Evolutionary conservation across 331 rosid species (phyloP), one percentile per base, ranked within the genome.

Genomic region (Quercus tomentella): DNA sequence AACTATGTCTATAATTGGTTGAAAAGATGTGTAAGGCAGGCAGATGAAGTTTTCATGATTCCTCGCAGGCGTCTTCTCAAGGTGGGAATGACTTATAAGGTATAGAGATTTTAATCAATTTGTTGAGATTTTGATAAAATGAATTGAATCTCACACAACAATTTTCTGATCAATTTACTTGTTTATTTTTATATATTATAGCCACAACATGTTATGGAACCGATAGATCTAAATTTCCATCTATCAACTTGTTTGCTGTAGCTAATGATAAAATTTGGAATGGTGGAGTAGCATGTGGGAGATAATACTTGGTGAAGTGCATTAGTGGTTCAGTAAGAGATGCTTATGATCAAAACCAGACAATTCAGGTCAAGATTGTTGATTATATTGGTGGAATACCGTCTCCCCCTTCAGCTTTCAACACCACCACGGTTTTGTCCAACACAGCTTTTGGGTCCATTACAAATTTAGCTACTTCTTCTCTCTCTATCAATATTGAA

Each of bases 221-320:
- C 55, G 92, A 91, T 4, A 84, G 83, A 2, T 51, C 80, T 20
- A 80, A 86, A 77, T 89, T 89, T 35, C 92, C 91, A 52, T 70
- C 94, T 20, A 89, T 87, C 73, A 89, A 89, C 45, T 63, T 91
- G 72, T 89, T 91, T 6, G 97, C 81, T 63, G 90, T 90, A 37
- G 92, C 92, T 0, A 90, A 88, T 37, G 97, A 89, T 23, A 92
- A 90, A 68, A 87, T 91, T 55, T 91, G 97, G 97, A 89, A 91
- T 55, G 89, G 88, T 33, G 94, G 94, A 22, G 97, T 92, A 2
- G 85, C 94, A 2, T 91, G 94, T 70, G 94, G 94, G n/a, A 89
- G 97, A 57, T 83, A 91, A 73, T 91, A 91, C 31, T 25, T 81
- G 61, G 97, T 89, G 58, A 86, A 93, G 20, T 92, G 97, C 70